Conservation (phyloP, 2,329 filamentous ascomycete genomes). For the Phyllachora maydis region DNA sequence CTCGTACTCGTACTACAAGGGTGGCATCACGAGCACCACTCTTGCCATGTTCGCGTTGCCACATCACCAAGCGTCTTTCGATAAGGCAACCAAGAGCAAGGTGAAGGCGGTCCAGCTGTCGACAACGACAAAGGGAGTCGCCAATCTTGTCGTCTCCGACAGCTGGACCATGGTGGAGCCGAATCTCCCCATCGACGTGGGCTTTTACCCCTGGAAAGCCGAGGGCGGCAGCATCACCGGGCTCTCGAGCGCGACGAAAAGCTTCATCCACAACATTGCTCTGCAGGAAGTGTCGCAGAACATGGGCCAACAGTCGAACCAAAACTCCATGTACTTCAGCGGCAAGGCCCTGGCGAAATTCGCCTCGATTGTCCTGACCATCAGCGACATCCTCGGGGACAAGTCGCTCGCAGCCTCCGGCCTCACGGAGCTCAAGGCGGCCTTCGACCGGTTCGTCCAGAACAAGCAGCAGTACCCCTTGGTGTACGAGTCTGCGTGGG, state of each 20-base stretch:
- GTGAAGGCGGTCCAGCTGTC: conserved; percentile 39
- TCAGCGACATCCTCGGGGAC: conserved; percentile 42
- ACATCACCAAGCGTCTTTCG: conserved; percentile 66
- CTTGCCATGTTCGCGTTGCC: conserved; percentile 77
- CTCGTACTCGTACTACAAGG: conserved; percentile 50
- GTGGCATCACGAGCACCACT: conserved; percentile 34
- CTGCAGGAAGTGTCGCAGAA: conserved; percentile 57
- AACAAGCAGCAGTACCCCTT: conserved; percentile 49
- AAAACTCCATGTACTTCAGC: conserved; percentile 82
- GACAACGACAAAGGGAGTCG: conserved; percentile 71
- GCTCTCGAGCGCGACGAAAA: conserved; percentile 32
- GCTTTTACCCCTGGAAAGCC: conserved; percentile 60
- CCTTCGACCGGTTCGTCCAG: conserved; percentile 42
- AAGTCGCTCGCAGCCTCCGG: conserved; percentile 31
- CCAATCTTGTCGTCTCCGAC: conserved; percentile 50
- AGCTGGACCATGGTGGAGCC: conserved; percentile 61
- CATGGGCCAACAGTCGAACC: conserved; percentile 50
- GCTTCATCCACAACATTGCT: conserved; percentile 39
- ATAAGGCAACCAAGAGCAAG: conserved; percentile 29
- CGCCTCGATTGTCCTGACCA: conserved; percentile 44
- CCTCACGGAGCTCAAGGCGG: conserved; percentile 38
- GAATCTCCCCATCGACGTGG: conserved; percentile 51
- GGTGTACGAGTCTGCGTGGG: conserved; percentile 53
- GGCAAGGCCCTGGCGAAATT: conserved; percentile 74
- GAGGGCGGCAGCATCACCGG: conserved; percentile 19